phyloP scores from a whole-genome alignment of 176 grass and related monocot species.

The Saccharum spontaneum region DNA sequence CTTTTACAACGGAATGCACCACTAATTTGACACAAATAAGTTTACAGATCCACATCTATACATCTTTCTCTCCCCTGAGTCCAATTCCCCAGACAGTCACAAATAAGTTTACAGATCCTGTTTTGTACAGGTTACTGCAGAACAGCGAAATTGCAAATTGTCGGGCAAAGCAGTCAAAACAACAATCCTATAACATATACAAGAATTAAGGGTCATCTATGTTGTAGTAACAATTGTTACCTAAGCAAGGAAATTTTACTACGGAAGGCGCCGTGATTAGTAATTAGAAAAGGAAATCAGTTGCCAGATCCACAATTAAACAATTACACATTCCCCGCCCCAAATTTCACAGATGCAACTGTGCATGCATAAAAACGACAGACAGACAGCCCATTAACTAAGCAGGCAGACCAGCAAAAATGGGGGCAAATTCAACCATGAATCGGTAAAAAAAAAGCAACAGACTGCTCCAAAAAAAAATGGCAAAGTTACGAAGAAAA shows the following conservation, averaged over 20 bases:
- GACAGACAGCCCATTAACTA: neutral
- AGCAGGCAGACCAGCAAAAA: neutral
- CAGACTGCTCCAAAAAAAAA: neutral
- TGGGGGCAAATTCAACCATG: neutral
- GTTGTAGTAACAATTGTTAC: neutral
- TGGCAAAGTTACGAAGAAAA: neutral
- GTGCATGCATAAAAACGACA: neutral
- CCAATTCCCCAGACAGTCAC: neutral
- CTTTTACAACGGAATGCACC: neutral
- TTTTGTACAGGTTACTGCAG: neutral
- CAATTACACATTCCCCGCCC: neutral
- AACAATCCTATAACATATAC: neutral
- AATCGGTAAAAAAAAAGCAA: neutral
- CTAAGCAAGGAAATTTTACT: neutral
- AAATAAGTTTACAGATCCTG: neutral
- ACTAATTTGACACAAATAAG: neutral
- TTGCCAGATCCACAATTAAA: neutral
- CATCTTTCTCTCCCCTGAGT: neutral
- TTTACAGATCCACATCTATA: neutral
- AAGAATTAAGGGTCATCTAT: neutral
- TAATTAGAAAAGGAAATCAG: neutral
- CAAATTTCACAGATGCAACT: neutral
- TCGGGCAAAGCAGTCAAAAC: neutral
- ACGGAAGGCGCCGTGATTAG: neutral
- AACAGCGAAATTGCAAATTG: neutral